These are phyloP conservation scores for Aspergillus sclerotiicarbonarius DNA, from an alignment of 495 filamentous ascomycete species.

Conservation along the genomic window DNA sequence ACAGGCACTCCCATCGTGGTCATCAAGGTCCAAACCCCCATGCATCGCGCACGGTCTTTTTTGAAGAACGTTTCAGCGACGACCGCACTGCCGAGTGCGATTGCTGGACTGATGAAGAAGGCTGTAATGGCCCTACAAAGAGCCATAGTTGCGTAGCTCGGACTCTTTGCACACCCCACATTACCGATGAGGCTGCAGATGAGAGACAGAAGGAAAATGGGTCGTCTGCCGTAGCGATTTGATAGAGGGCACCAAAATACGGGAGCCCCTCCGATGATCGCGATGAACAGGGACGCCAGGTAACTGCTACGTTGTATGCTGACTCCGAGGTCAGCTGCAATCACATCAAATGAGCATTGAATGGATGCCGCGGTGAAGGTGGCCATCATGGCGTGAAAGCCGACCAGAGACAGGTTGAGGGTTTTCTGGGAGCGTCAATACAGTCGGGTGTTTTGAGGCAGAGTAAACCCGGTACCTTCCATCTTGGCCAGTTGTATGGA, in stretches of 20 bases:
- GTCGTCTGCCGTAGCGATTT: conserved; percentile 54
- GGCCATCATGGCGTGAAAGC: conserved; percentile 55
- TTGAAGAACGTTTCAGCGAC: conserved; percentile 21
- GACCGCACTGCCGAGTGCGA: conserved; percentile 22
- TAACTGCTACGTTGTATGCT: conserved; percentile 45
- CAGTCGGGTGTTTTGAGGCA: not conserved
- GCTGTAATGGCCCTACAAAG: conserved; percentile 37
- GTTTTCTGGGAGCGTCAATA: conserved; percentile 45
- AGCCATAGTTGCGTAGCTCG: conserved; percentile 39
- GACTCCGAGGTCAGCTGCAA: conserved; percentile 41
- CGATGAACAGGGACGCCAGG: conserved; percentile 50
- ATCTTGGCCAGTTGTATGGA: not conserved
- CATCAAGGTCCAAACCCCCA: conserved; percentile 55
- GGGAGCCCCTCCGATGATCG: conserved; percentile 47
- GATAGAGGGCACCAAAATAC: conserved; percentile 58
- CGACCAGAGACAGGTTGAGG: conserved; percentile 50
- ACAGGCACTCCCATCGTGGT: conserved; percentile 50
- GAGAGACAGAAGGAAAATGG: conserved; percentile 49
- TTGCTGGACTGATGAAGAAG: conserved; percentile 50
- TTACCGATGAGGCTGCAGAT: conserved; percentile 45
- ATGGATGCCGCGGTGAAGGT: conserved; percentile 58
- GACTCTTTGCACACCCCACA: conserved; percentile 43
- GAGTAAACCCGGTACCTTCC: not conserved
- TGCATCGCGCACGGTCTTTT: conserved; percentile 47
- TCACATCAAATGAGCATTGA: conserved; percentile 43